A percentile compares a stretch with the other conserved stretches of the same genome.
These are phyloP conservation scores for Aphanomyces cochlioides DNA, from an alignment of 352 stramenopile species.

Conservation along the genomic window DNA sequence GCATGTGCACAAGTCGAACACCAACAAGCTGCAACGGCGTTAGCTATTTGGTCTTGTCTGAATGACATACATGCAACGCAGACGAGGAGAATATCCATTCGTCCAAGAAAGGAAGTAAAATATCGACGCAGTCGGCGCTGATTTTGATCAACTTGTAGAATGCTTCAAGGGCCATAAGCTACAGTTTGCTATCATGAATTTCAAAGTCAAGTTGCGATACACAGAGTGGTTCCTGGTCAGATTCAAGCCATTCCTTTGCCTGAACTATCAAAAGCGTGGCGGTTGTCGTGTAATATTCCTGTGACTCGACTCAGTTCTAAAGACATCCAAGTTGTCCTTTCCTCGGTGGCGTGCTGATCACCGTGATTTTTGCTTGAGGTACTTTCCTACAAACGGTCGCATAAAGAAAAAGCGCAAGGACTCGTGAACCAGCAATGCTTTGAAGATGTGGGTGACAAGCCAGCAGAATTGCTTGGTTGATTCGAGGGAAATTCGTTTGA, in stretches of 20 bases:
- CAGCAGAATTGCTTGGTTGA: constrained; percentile 10
- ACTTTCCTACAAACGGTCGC: too few species aligned
- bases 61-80: neutral
- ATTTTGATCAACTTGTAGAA: constrained; percentile 13
- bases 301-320: too few species aligned
- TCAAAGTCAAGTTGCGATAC: neutral
- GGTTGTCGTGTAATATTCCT: too few species aligned
- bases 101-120: neutral
- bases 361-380: too few species aligned
- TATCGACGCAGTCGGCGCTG: neutral
- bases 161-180: constrained; percentile 2
- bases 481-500: constrained; percentile 1
- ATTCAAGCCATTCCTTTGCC: too few species aligned
- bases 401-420: too few species aligned
- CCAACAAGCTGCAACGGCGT: neutral
- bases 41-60: neutral
- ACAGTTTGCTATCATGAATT: neutral
- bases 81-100: neutral
- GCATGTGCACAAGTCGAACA: constrained; percentile 2
- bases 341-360: neutral
- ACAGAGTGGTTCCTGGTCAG: too few species aligned
- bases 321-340: neutral
- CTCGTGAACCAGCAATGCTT: neutral
- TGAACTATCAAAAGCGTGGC: too few species aligned
- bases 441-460: neutral